Conservation (phyloP, 768 basidiomycete species). For the Melanogaster broomeanus region DNA sequence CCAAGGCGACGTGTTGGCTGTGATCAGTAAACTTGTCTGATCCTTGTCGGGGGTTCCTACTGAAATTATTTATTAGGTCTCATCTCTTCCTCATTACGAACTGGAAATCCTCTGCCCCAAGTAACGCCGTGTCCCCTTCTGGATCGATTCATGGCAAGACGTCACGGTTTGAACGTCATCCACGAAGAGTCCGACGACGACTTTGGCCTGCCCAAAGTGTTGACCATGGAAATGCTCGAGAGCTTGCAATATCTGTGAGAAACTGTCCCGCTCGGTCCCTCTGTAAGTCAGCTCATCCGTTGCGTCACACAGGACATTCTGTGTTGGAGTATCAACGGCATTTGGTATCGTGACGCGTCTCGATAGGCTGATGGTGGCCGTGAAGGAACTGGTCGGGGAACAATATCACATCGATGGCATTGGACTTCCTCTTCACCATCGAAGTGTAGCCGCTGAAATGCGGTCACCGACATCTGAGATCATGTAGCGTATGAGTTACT, state of each 20-base stretch:
- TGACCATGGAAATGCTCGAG: slow-evolving; percentile 73
- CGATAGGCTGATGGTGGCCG: slow-evolving; percentile 77
- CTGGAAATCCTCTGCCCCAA: slow-evolving; percentile 77
- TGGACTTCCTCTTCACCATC: slow-evolving; percentile 34
- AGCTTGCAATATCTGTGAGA: slow-evolving; percentile 80
- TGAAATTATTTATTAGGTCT: slow-evolving; percentile 47
- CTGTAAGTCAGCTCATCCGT: slow-evolving; percentile 1
- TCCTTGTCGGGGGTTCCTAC: not conserved
- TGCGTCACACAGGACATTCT: slow-evolving; percentile 51
- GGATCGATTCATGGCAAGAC: slow-evolving; percentile 45
- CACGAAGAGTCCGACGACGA: slow-evolving; percentile 73
- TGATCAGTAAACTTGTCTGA: slow-evolving; percentile 56
- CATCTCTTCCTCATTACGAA: slow-evolving; percentile 74
- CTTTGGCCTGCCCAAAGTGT: slow-evolving; percentile 67
- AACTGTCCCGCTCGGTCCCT: slow-evolving; percentile 1
- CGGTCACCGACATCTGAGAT: slow-evolving; percentile 35
- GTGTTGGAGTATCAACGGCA: slow-evolving; percentile 70
- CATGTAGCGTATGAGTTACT: no score
- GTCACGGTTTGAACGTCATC: slow-evolving; percentile 66
- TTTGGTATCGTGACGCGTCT: slow-evolving; percentile 71
- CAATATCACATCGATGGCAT: slow-evolving; percentile 83
- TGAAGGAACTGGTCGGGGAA: slow-evolving; percentile 86
- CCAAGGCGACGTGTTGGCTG: slow-evolving; percentile 82
- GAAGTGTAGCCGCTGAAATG: slow-evolving; percentile 28
- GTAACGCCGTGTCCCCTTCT: slow-evolving; percentile 78